These are phyloP conservation scores for Rugonectria rugulosa DNA, from an alignment of 2,329 filamentous ascomycete genomes.

Conservation along the genomic window DNA sequence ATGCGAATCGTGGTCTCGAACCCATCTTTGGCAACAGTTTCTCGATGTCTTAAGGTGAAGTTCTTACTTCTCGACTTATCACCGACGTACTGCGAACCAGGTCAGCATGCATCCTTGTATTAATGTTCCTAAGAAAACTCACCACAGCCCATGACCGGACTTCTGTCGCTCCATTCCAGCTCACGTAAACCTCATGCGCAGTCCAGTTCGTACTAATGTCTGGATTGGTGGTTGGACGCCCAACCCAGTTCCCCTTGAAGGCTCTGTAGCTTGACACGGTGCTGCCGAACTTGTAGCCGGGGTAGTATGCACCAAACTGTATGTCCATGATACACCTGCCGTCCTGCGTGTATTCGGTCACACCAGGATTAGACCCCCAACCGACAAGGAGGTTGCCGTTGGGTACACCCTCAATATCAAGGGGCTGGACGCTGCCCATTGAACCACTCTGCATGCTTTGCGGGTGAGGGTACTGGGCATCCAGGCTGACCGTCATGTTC, in stretches of 20 bases:
- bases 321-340: slow-evolving; percentile 17
- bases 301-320: slow-evolving; percentile 9
- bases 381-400: slow-evolving; percentile 7
- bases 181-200: slow-evolving; percentile 1
- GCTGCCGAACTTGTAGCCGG: slow-evolving; percentile 11
- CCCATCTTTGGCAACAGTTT: slow-evolving; percentile 6
- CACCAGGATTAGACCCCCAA: slow-evolving; percentile 16
- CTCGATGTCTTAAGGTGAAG: background rate
- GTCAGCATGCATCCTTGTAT: background rate
- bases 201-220: slow-evolving; percentile 10
- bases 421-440: slow-evolving; percentile 12
- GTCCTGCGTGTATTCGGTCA: slow-evolving; percentile 10
- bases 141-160: slow-evolving; percentile 18
- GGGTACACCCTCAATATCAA: slow-evolving; percentile 3
- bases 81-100: slow-evolving; percentile 2
- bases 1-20: slow-evolving; percentile 12
- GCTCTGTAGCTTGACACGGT: slow-evolving; percentile 15
- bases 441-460: slow-evolving; percentile 14
- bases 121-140: background rate
- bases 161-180: slow-evolving; percentile 20
- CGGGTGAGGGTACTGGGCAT: slow-evolving; percentile 1
- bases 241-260: slow-evolving; percentile 13
- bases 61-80: background rate
- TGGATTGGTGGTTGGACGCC: slow-evolving; percentile 1
- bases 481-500: slow-evolving; percentile 9